Conservation (phyloP, 495 filamentous ascomycete species). For the Hypoxylon perforatum region DNA sequence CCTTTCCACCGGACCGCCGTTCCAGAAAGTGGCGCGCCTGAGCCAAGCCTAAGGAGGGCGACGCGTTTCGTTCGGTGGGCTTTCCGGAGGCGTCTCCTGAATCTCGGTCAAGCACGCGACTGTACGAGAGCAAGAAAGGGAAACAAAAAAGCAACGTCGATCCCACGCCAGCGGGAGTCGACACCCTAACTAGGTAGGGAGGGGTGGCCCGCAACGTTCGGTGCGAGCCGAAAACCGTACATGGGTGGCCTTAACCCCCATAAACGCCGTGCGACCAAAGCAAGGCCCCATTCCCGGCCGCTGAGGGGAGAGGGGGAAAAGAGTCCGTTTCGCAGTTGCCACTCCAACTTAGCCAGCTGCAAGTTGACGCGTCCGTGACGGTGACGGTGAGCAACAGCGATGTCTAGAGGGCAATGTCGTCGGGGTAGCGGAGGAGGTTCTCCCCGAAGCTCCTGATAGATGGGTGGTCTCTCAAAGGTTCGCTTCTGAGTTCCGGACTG, state of each 20-base stretch:
- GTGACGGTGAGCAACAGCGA: too few relatives aligned
- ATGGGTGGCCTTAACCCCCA: conserved; percentile 1
- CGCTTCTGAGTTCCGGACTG: neutral
- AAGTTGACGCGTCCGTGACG: neutral
- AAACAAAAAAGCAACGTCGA: neutral
- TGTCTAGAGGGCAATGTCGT: neutral
- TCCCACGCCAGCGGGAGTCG: conserved; percentile 11
- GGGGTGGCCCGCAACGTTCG: conserved; percentile 35
- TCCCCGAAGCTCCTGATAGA: neutral
- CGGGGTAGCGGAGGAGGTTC: neutral
- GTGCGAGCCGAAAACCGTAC: conserved; percentile 32
- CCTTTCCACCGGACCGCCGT: conserved; percentile 35
- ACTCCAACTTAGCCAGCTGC: neutral
- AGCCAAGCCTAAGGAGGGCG: conserved; percentile 16
- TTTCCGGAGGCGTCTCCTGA: neutral
- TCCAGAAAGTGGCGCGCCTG: conserved; percentile 25
- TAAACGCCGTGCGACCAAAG: conserved; percentile 24
- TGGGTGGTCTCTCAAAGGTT: neutral
- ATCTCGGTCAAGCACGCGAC: conserved; percentile 12
- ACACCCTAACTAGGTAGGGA: neutral
- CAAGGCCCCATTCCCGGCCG: conserved; percentile 1
- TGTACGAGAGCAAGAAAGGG: too few relatives aligned
- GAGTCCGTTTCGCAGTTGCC: conserved; percentile 1
- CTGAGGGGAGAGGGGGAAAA: conserved; percentile 9
- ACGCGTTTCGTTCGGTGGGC: conserved; percentile 15